Evolutionary conservation across 2,329 filamentous ascomycete species (phyloP).

Genomic region (Cytospora mali): DNA sequence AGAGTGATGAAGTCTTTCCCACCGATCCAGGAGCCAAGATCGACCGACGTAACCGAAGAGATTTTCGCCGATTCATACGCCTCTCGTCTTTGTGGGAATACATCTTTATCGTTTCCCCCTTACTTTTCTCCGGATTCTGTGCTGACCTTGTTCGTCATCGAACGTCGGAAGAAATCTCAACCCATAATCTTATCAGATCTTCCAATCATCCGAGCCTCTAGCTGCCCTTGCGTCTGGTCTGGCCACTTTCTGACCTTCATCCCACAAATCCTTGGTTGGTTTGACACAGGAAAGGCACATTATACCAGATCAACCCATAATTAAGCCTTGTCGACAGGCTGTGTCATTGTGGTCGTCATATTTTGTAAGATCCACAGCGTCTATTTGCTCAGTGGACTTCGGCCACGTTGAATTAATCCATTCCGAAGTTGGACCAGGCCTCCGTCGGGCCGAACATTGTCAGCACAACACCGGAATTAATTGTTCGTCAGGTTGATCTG

Average conservation of each 20-base stretch:
- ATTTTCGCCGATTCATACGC: slow-evolving; percentile 15
- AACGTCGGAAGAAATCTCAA: neutral
- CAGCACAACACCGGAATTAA: neutral
- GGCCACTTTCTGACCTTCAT: neutral
- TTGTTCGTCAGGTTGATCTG: neutral
- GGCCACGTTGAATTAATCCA: neutral
- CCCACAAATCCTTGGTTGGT: neutral
- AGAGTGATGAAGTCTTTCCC: neutral
- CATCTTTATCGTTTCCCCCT: slow-evolving; percentile 12
- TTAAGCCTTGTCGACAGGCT: neutral
- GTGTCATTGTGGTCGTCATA: neutral
- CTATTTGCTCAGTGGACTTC: neutral
- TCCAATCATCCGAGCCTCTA: neutral
- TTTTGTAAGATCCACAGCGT: neutral
- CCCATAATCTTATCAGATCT: slow-evolving; percentile 11
- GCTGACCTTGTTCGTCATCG: neutral
- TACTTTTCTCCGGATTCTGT: neutral
- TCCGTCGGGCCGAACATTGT: neutral
- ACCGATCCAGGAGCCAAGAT: slow-evolving; percentile 27
- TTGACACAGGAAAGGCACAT: neutral
- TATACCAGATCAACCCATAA: neutral
- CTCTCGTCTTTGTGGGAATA: slow-evolving; percentile 4
- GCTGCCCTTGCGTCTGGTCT: neutral
- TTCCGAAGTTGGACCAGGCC: neutral
- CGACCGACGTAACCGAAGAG: slow-evolving; percentile 17